Evolutionary conservation across 169 alveolate species (phyloP).

Genomic region (Toxoplasma gondii): DNA sequence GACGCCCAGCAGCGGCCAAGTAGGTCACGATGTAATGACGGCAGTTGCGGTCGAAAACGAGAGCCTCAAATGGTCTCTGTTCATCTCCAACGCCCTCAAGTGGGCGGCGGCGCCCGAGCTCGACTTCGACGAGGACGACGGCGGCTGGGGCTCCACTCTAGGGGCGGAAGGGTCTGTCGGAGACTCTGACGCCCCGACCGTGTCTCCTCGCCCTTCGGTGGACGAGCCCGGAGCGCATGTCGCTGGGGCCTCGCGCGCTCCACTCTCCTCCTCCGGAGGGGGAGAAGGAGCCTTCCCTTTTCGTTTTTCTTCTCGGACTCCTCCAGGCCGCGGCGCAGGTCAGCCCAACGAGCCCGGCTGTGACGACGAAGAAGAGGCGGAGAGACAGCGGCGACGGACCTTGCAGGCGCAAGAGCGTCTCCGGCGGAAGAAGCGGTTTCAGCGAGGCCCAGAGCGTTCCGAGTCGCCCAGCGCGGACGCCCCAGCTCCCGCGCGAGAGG

Average conservation of each 20-base stretch:
- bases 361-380: slow-evolving; percentile 13
- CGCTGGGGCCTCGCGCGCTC: not conserved
- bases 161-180: not conserved
- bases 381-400: not conserved
- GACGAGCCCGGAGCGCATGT: not conserved
- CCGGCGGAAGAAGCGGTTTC: not conserved
- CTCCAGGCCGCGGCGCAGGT: not conserved
- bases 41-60: not conserved
- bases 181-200: not conserved
- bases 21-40: not conserved
- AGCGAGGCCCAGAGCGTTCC: not conserved
- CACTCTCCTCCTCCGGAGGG: not conserved
- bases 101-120: not conserved
- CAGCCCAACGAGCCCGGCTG: not conserved
- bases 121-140: not conserved
- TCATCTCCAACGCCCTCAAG: slow-evolving; percentile 26
- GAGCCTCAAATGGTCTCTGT: not conserved
- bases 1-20: not conserved
- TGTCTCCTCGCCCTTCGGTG: not conserved
- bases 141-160: not conserved
- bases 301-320: not conserved
- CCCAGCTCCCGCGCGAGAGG: not conserved
- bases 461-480: not conserved
- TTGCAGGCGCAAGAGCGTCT: not conserved
- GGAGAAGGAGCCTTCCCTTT: not conserved